A percentile compares a stretch with the other conserved stretches of the same genome.
Evolutionary conservation across 2,329 filamentous ascomycete species (phyloP).

Genomic region (Phyllachora maydis): DNA sequence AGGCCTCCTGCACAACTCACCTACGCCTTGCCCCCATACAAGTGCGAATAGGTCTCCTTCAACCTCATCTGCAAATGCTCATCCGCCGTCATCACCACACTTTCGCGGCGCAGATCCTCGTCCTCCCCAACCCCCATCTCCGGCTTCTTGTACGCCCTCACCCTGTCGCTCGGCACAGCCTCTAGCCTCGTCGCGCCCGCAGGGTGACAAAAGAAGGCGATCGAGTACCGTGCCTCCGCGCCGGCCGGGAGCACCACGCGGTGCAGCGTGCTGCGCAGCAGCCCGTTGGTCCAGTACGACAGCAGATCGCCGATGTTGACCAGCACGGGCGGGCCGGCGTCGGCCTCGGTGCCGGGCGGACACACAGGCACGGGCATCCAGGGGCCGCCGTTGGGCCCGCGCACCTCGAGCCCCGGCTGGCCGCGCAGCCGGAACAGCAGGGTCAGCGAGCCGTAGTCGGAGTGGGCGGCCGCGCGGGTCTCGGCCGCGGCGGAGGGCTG

Average conservation of each 20-base stretch:
- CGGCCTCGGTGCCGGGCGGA: constrained; percentile 35
- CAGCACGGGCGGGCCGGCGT: constrained; percentile 53
- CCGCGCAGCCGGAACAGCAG: constrained; percentile 72
- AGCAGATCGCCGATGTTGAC: constrained; percentile 53
- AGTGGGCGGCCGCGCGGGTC: constrained; percentile 78
- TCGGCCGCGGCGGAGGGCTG: constrained; percentile 17
- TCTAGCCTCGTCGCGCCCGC: constrained; percentile 27
- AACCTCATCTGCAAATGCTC: constrained; percentile 43
- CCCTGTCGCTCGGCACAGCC: constrained; percentile 37
- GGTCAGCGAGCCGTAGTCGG: constrained; percentile 58
- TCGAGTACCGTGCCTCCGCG: constrained; percentile 35
- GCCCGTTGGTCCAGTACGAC: constrained; percentile 77
- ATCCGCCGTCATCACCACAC: constrained; percentile 37
- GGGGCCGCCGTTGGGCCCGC: constrained; percentile 26
- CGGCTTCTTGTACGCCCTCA: constrained; percentile 18
- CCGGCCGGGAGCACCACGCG: constrained; percentile 53
- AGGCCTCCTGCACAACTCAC: no score
- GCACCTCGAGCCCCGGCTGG: constrained; percentile 73
- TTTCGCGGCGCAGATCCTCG: constrained; percentile 14
- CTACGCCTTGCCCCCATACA: constrained; percentile 25
- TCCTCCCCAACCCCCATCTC: no score
- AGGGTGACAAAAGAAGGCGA: constrained; percentile 51
- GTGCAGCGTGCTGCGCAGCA: constrained; percentile 77
- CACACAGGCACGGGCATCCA: constrained; percentile 49
- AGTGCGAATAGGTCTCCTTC: constrained; percentile 31